Evolutionary conservation across 176 grass and related monocot species (phyloP).

Genomic region (Luzula sylvatica): DNA sequence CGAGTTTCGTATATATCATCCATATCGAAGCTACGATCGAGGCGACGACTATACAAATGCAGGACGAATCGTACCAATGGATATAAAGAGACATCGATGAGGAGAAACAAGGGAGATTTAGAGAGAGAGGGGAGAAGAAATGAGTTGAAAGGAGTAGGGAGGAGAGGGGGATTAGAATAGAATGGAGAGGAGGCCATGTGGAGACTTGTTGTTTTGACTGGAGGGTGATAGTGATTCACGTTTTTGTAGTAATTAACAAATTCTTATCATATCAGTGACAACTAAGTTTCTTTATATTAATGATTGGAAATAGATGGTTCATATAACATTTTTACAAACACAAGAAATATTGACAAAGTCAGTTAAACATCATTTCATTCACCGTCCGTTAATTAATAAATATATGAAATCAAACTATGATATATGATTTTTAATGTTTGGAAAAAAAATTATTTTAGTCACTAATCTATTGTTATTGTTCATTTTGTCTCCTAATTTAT

Average conservation of each 20-base stretch:
- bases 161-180: background rate
- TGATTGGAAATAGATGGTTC: too few species aligned
- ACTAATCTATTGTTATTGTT: too few species aligned
- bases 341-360: too few species aligned
- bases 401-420: too few species aligned
- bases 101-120: background rate
- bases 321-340: too few species aligned
- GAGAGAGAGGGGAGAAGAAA: background rate
- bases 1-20: background rate
- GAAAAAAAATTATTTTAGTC: too few species aligned
- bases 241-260: background rate
- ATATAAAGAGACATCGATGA: background rate
- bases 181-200: background rate
- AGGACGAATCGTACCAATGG: conserved; percentile 22
- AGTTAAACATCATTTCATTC: too few species aligned
- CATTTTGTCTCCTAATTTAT: too few species aligned
- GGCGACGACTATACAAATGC: conserved; percentile 18
- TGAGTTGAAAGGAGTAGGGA: background rate
- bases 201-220: conserved; percentile 21
- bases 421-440: too few species aligned
- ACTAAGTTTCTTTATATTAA: too few species aligned
- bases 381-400: too few species aligned
- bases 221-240: conserved; percentile 9
- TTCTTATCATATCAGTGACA: too few species aligned
- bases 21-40: conserved; percentile 20